Conservation (phyloP, 306 rosid species). For the Cercis canadensis region DNA sequence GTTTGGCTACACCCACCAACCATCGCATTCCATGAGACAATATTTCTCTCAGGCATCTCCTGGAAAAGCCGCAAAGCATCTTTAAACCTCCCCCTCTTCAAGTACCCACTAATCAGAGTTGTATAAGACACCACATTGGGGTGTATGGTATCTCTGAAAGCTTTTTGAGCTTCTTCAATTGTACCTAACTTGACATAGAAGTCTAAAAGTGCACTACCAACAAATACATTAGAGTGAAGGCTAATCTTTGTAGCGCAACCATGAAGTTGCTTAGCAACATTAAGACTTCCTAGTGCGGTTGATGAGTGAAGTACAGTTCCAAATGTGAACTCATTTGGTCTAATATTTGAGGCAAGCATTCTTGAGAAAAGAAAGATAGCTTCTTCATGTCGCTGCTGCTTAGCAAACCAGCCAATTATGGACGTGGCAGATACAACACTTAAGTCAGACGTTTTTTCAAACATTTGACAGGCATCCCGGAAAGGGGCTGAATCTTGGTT, state of each 20-base stretch:
- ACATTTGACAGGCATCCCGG: no score
- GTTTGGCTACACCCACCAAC: constrained; percentile 84
- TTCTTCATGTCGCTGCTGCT: constrained; percentile 44
- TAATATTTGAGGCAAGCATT: constrained; percentile 58
- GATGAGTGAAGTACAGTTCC: constrained; percentile 58
- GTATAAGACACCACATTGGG: constrained; percentile 93
- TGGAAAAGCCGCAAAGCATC: constrained; percentile 68
- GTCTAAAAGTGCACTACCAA: constrained; percentile 80
- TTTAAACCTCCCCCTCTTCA: constrained; percentile 60
- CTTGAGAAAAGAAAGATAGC: constrained; percentile 65
- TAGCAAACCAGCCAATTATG: constrained; percentile 48
- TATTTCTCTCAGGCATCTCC: constrained; percentile 77
- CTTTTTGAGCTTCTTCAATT: constrained; percentile 60
- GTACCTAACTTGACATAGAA: constrained; percentile 72
- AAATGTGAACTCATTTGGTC: constrained; percentile 70
- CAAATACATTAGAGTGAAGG: constrained; percentile 64
- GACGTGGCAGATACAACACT: constrained; percentile 60
- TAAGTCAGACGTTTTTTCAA: constrained; percentile 23
- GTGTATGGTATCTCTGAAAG: constrained; percentile 56
- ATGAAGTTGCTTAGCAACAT: constrained; percentile 72
- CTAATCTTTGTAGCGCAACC: constrained; percentile 65
- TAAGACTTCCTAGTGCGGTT: constrained; percentile 47
- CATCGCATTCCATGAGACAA: constrained; percentile 88
- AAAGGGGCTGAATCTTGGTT: no score
- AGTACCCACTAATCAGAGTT: constrained; percentile 70